Evolutionary conservation across 371 early-diverging fungal species (phyloP).

Genomic region (Funneliformis caledonium): DNA sequence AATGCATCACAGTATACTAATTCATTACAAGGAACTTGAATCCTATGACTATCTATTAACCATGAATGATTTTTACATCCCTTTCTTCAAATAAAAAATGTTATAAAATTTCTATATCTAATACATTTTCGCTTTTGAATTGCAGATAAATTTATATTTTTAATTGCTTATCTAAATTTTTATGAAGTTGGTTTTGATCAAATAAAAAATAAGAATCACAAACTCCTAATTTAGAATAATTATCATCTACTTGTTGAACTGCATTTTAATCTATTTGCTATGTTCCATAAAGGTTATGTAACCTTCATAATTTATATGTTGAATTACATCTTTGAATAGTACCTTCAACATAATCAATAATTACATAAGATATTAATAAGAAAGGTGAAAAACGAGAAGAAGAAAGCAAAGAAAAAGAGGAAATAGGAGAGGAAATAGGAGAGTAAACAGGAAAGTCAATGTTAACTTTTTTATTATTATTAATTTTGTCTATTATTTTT

Average conservation of each 20-base stretch:
- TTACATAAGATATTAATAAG: not conserved
- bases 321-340: not conserved
- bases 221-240: not conserved
- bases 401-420: too few relatives aligned
- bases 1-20: not conserved
- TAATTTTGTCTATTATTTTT: too few relatives aligned
- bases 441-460: too few relatives aligned
- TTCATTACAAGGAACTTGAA: not conserved
- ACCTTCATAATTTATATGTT: not conserved
- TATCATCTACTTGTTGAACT: not conserved
- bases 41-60: not conserved
- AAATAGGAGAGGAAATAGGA: too few relatives aligned
- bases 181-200: conserved; percentile 10
- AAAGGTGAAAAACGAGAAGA: too few relatives aligned
- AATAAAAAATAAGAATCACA: not conserved
- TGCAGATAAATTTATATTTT: not conserved
- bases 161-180: not conserved
- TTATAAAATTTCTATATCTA: not conserved
- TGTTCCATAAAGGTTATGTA: not conserved
- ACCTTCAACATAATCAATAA: not conserved
- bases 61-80: conserved; percentile 2
- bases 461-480: too few relatives aligned
- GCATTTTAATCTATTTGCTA: not conserved
- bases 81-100: not conserved
- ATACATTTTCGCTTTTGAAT: not conserved